Base-by-base conservation (phyloP, 305 asterid species). In the Rubia balearica region DNA sequence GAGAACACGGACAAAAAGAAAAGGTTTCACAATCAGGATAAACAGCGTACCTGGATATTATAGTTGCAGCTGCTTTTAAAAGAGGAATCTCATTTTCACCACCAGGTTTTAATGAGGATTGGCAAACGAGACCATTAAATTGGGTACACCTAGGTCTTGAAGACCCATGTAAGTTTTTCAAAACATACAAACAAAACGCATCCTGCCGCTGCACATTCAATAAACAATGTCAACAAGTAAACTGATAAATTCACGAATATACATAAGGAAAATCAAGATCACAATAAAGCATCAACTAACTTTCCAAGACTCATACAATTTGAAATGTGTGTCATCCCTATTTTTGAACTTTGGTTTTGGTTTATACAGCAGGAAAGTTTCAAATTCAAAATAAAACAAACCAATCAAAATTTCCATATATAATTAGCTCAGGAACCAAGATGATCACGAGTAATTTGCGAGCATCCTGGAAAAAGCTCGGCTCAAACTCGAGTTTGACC, bases 151-250 rank as follows among this genome's bases (percentile, higher is more conserved):
- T 62, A 51, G 61, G 76, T 67, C 69, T 61, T 36, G 60, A 56
- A 49, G 78, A 78, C 65, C 78, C 74, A 30, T 53, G 65, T 30
- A 46, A 68, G 63, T 71, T 67, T 72, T 66, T 81, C 65, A 73
- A 63, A 61, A 78, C 69, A 60, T 76, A 65, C 67, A 78, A 68
- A 75, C 76, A 71, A 76, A 77, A 80, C 65, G 77, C 74, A 76
- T 74, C 81, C 72, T 71, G 81, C 68, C 69, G 75, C 87, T 83
- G 78, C 71, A 73, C 48, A 61, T 61, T 68, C 66, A 70, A 66
- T 65, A 43, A 53, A 69, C 51, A 70, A 49, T 10, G 36, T 74
- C 70, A 3, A 22, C 46, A 40, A 67, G 19, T 12, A 10, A 30
- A 46, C 10, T 13, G 8, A 5, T 10, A 57, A 48, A 16, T 27